Evolutionary conservation across 139 green algal genomes (phyloP).

Genomic region (Ettlia oleoabundans): DNA sequence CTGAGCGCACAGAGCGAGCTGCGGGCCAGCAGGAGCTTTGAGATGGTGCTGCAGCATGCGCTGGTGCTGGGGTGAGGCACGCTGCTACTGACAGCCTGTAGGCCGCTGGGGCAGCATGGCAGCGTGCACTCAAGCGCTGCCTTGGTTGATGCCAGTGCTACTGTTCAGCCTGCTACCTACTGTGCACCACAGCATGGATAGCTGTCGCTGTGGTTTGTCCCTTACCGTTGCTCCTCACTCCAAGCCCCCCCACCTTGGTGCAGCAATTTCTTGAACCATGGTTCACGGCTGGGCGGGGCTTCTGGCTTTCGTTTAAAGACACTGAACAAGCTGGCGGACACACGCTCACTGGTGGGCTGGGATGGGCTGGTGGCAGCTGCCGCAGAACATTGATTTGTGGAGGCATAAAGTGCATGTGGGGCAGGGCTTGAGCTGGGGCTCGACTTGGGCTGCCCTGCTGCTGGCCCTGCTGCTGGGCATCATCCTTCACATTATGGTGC

Average conservation of each 20-base stretch:
- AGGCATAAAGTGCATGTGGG: no score
- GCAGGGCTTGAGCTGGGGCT: no score
- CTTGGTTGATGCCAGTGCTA: not conserved
- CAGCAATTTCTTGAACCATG: slow-evolving; percentile 59
- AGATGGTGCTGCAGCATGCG: slow-evolving; percentile 29
- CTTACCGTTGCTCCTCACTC: not conserved
- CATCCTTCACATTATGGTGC: no score
- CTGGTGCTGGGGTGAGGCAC: slow-evolving; percentile 40
- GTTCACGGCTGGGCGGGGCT: slow-evolving; percentile 45
- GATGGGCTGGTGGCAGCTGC: no score
- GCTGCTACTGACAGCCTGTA: not conserved
- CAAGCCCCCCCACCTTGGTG: not conserved
- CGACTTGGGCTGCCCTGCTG: no score
- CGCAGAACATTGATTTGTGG: no score
- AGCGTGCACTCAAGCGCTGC: not conserved
- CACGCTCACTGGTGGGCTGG: slow-evolving; percentile 24
- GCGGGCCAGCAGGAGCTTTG: slow-evolving; percentile 27
- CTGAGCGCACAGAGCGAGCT: slow-evolving; percentile 42
- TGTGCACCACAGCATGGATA: not conserved
- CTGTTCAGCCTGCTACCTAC: not conserved
- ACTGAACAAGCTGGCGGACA: slow-evolving; percentile 43
- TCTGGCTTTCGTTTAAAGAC: slow-evolving; percentile 49
- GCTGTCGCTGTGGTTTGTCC: no score
- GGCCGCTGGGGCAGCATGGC: no score
- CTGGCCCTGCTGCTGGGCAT: no score